phyloP scores from a whole-genome alignment of 371 early-diverging fungal species.

The Catenaria anguillulae region DNA sequence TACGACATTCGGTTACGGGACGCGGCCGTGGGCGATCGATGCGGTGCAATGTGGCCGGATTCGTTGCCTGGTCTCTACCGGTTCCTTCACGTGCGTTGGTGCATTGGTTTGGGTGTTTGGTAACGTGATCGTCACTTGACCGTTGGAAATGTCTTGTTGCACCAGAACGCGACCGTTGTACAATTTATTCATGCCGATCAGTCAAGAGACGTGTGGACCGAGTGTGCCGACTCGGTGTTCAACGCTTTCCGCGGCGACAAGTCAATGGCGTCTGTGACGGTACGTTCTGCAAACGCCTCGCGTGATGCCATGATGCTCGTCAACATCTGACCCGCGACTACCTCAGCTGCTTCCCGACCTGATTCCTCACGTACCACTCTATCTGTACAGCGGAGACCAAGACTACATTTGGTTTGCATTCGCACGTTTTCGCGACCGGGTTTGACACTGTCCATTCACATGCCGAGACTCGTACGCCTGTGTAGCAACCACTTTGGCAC shows the following conservation, averaged over 20 bases:
- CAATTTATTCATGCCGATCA: background rate
- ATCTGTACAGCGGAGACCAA: slow-evolving; percentile 46
- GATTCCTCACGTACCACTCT: background rate
- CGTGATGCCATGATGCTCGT: too few relatives aligned
- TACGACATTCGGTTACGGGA: slow-evolving; percentile 65
- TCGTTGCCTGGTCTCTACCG: background rate
- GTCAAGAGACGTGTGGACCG: background rate
- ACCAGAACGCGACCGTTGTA: too few relatives aligned
- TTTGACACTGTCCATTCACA: too few relatives aligned
- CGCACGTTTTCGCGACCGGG: too few relatives aligned
- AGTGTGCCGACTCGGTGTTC: background rate
- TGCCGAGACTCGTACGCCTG: too few relatives aligned
- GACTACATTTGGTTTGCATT: slow-evolving; percentile 79
- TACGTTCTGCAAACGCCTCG: too few relatives aligned
- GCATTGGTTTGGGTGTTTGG: too few relatives aligned
- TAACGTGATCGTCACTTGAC: too few relatives aligned
- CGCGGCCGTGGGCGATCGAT: background rate
- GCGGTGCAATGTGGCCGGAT: slow-evolving; percentile 4
- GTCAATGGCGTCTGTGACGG: too few relatives aligned
- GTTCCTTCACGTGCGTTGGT: background rate
- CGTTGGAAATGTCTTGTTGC: too few relatives aligned
- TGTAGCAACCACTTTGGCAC: too few relatives aligned
- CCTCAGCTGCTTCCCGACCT: slow-evolving; percentile 8
- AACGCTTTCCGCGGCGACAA: background rate
- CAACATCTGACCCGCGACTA: too few relatives aligned